Conservation (phyloP, 2,329 filamentous ascomycete species). For the Grosmannia huntii region DNA sequence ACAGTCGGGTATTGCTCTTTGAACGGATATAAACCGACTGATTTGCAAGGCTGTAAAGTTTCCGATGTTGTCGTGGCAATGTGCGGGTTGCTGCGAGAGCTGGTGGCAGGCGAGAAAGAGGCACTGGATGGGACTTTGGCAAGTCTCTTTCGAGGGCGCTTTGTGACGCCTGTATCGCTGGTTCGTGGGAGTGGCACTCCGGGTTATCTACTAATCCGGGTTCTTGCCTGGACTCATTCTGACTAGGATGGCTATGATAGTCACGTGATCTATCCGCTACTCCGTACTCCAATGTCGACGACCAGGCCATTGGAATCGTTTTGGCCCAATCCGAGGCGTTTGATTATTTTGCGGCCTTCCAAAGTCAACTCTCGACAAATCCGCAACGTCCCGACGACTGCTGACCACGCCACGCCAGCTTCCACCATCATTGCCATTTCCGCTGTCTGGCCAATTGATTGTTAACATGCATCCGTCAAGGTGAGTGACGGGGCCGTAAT, state of each 20-base stretch:
- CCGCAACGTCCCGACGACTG: slow-evolving; percentile 2
- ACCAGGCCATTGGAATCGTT: background rate
- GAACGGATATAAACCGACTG: background rate
- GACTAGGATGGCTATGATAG: no score
- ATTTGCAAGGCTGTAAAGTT: background rate
- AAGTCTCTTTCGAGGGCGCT: background rate
- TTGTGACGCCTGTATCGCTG: background rate
- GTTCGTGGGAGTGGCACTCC: background rate
- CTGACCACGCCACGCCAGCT: background rate
- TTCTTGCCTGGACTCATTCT: background rate
- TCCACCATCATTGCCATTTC: background rate
- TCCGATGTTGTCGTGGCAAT: background rate
- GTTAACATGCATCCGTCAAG: slow-evolving; percentile 24
- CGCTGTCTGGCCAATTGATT: slow-evolving; percentile 2
- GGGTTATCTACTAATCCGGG: slow-evolving; percentile 9
- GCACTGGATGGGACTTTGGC: background rate
- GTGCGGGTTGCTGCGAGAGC: background rate
- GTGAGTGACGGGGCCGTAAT: slow-evolving; percentile 12
- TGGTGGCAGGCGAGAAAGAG: background rate
- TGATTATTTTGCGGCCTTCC: slow-evolving; percentile 4
- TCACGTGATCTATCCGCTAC: no score
- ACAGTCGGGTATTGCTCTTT: background rate
- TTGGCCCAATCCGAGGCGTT: slow-evolving; percentile 11
- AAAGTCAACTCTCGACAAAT: background rate
- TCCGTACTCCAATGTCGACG: background rate